Evolutionary conservation across 73 alveolate genomes (phyloP).

Genomic region (Paraurostyla sp.): DNA sequence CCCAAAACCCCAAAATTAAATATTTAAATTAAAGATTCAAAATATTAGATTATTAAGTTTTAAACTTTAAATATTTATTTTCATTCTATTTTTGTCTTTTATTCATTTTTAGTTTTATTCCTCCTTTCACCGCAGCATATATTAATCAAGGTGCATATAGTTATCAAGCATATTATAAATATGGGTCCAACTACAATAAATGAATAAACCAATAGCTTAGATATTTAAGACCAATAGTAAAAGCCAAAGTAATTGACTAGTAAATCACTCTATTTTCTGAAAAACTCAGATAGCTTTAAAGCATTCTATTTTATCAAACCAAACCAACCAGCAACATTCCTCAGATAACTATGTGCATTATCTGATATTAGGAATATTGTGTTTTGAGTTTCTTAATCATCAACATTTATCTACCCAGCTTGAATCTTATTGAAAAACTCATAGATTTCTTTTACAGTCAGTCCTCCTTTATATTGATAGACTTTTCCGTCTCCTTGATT

Average conservation of each 20-base stretch:
- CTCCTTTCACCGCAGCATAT: no score
- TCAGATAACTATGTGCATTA: background rate
- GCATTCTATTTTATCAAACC: background rate
- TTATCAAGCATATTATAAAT: no score
- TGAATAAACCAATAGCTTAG: background rate
- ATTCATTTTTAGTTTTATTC: no score
- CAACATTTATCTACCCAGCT: background rate
- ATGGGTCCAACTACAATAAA: background rate
- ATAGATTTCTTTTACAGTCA: background rate
- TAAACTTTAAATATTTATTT: no score
- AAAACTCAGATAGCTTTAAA: background rate
- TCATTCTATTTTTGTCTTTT: no score
- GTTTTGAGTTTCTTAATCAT: background rate
- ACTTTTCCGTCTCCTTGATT: background rate
- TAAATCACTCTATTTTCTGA: background rate
- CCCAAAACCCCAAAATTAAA: no score
- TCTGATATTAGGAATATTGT: background rate
- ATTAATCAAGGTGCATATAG: no score
- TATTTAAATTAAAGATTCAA: no score
- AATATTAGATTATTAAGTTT: no score
- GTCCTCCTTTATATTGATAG: slow-evolving; percentile 2
- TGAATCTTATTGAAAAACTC: slow-evolving; percentile 22
- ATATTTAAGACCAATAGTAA: slow-evolving; percentile 5
- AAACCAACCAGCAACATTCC: background rate
- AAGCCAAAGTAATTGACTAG: slow-evolving; percentile 9